These are phyloP conservation scores for Lactifluus echinatus DNA, from an alignment of 768 basidiomycete species.

Conservation along the genomic window DNA sequence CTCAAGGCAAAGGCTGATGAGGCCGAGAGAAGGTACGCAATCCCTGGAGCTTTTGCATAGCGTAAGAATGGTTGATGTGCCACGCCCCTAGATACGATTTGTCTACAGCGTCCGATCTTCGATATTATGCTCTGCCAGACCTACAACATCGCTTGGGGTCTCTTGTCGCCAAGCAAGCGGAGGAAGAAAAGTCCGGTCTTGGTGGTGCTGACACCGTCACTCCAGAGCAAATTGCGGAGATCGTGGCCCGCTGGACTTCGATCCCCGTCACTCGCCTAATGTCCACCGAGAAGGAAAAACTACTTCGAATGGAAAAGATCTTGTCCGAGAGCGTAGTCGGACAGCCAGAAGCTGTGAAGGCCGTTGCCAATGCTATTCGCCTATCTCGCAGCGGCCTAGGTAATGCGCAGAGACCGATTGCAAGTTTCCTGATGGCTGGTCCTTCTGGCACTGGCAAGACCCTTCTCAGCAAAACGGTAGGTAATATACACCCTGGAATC, in stretches of 20 bases:
- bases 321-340: constrained; percentile 75
- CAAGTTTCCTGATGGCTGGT: constrained; percentile 89
- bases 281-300: constrained; percentile 87
- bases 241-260: constrained; percentile 88
- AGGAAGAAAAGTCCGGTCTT: constrained; percentile 53
- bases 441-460: constrained; percentile 91
- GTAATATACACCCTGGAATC: constrained; percentile 23
- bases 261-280: constrained; percentile 84
- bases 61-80: constrained; percentile 14
- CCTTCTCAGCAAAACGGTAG: constrained; percentile 78
- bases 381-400: constrained; percentile 91
- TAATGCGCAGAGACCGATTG: constrained; percentile 79
- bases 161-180: constrained; percentile 64
- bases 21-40: constrained; percentile 67
- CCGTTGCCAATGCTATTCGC: constrained; percentile 90
- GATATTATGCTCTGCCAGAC: constrained; percentile 89
- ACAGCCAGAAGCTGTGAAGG: constrained; percentile 83
- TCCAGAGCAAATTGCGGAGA: constrained; percentile 87
- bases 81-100: constrained; percentile 36
- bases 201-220: constrained; percentile 63
- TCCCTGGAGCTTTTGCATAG: neutral
- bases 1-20: constrained; percentile 88
- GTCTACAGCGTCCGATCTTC: constrained; percentile 74
- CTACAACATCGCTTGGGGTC: constrained; percentile 62
- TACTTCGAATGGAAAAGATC: constrained; percentile 78